Percentiles rank a stretch among this genome's conserved stretches.
Evolutionary conservation across 441 rosid species (phyloP).

Genomic region (Cnidoscolus chayamansa): DNA sequence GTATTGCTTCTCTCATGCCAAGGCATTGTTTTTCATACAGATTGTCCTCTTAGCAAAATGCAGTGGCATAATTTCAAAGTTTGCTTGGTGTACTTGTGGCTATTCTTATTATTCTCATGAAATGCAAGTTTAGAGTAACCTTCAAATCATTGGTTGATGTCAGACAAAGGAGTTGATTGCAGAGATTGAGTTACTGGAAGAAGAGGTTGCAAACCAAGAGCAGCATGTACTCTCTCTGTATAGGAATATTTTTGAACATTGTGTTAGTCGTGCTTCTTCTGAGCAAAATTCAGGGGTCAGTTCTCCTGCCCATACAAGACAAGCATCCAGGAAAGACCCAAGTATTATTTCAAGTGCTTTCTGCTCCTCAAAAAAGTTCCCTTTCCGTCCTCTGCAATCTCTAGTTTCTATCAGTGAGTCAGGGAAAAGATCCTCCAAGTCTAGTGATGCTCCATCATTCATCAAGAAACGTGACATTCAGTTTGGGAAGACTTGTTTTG

Average conservation of each 20-base stretch:
- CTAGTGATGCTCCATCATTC: constrained; percentile 31
- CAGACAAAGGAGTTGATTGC: constrained; percentile 76
- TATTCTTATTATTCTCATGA: neutral
- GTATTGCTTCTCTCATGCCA: neutral
- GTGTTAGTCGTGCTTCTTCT: constrained; percentile 53
- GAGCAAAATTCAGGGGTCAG: constrained; percentile 51
- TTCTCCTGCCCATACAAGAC: constrained; percentile 71
- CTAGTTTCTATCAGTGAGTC: constrained; percentile 42
- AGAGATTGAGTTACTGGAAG: constrained; percentile 79
- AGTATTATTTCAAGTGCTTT: constrained; percentile 75
- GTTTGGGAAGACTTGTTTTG: constrained; percentile 38
- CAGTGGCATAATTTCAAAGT: constrained; percentile 1
- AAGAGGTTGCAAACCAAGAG: constrained; percentile 75
- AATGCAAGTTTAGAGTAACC: constrained; percentile 9
- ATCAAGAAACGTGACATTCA: constrained; percentile 32
- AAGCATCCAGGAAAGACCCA: constrained; percentile 62
- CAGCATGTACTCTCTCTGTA: constrained; percentile 76
- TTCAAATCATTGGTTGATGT: constrained; percentile 18
- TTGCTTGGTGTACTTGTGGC: neutral
- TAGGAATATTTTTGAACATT: constrained; percentile 62
- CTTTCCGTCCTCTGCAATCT: constrained; percentile 52
- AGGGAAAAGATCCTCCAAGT: constrained; percentile 42
- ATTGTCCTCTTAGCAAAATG: neutral
- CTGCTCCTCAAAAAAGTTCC: constrained; percentile 72
- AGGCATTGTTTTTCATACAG: neutral